These are phyloP conservation scores for Emmonsia crescens DNA, from an alignment of 2,329 filamentous ascomycete genomes.

Conservation along the genomic window DNA sequence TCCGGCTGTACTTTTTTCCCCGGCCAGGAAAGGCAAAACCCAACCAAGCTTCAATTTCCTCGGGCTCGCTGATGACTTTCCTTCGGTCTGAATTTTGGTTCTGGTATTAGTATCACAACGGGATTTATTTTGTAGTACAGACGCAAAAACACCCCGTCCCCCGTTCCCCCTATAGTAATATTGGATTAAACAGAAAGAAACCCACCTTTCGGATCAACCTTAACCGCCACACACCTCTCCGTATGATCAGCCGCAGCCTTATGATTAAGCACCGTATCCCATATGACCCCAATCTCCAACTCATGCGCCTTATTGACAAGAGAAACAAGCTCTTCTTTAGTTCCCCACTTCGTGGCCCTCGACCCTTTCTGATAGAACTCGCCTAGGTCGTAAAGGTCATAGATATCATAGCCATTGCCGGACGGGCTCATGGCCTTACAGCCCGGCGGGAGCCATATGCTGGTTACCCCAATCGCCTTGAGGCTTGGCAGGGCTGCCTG, in stretches of 20 bases:
- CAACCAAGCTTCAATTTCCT: conserved; percentile 58
- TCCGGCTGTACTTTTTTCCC: conserved; percentile 46
- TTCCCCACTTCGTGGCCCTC: conserved; percentile 57
- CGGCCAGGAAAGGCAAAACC: conserved; percentile 56
- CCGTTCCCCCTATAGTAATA: not conserved
- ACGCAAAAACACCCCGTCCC: not conserved
- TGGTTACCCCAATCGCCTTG: conserved; percentile 50
- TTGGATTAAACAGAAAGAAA: not conserved
- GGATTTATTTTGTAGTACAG: not conserved
- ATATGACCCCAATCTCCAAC: conserved; percentile 49
- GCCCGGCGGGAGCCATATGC: conserved; percentile 59
- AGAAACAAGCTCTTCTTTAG: conserved; percentile 48
- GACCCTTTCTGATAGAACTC: conserved; percentile 62
- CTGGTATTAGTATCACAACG: conserved; percentile 1
- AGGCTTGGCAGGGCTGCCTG: conserved; percentile 42
- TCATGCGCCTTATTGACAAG: conserved; percentile 43
- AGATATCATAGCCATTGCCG: conserved; percentile 59
- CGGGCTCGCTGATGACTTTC: conserved; percentile 42
- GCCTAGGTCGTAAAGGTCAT: conserved; percentile 59
- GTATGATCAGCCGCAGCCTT: conserved; percentile 57
- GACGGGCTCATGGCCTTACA: conserved; percentile 54
- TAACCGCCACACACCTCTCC: conserved; percentile 52
- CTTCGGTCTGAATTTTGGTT: conserved; percentile 38
- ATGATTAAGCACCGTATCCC: conserved; percentile 63
- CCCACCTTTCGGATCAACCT: conserved; percentile 47